Evolutionary conservation across 73 alveolate species (phyloP), one percentile per base, ranked within the genome.

Genomic region (Paramecium primaurelia): DNA sequence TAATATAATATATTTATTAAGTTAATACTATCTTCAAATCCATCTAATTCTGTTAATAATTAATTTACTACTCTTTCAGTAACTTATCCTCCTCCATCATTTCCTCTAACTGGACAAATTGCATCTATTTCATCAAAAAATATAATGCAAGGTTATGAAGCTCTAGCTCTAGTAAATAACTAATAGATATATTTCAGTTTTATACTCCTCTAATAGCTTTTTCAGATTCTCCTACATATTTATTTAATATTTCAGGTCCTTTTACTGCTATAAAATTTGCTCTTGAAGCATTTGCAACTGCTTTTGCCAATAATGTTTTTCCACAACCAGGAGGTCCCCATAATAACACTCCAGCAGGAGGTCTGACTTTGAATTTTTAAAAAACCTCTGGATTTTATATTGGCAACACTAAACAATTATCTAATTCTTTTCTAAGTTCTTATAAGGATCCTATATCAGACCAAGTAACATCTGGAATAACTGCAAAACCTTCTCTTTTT

Each of bases 241-340:
- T 99, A 95, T 99, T 99, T 60, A 99, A 95, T 71, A 99, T 94
- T 90, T 99, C 99, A 32, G 99, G 99, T 6, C 99, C 99, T 96
- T 99, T 99, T 69, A 99, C 98, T 8, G 99, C 98, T 59, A 99
- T 99, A 88, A 99, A 98, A 94, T 98, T 99, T 34, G 99, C 99
- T 73, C 98, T 98, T 73, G 99, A 96, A 92, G 98, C 99, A 90
- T 97, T 98, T 32, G 99, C 99, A 4, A 98, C 99, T 20, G 99
- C 99, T 93, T 99, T 97, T 10, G 99, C 99, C 40, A 98, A 96
- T 45, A 98, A 93, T 0, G 99, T 98, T 71, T 98, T 98, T 20
- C 99, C 99, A 94, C 99, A 98, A 9, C 99, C 99, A 0, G 99
- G 99, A 18, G 99, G 99, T 2, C 99, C 99, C 93, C 97, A 98